These are phyloP conservation scores for Yamadazyma aaseri DNA, from an alignment of 1,139 yeast species.

Conservation along the genomic window DNA sequence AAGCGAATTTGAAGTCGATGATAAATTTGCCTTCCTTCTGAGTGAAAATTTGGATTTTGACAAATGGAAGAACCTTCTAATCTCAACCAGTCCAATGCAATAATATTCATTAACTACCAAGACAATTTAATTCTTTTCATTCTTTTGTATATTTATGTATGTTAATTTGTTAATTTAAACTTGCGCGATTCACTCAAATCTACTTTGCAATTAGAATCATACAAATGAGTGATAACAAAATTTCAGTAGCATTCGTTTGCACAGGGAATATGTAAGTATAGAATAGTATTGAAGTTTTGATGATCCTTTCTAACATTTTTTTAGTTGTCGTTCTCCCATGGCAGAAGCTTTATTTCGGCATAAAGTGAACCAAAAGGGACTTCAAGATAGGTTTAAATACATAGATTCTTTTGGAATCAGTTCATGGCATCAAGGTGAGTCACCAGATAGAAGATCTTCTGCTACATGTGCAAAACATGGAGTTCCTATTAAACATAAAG, in stretches of 20 bases:
- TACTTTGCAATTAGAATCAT: no score
- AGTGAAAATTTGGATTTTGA: constrained; percentile 36
- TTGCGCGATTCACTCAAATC: no score
- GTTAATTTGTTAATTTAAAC: no score
- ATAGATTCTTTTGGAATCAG: constrained; percentile 92
- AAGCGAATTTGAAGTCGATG: constrained; percentile 15
- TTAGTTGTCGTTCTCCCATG: constrained; percentile 93
- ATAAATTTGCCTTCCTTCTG: constrained; percentile 25
- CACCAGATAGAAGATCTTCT: constrained; percentile 74
- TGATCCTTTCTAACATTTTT: constrained; percentile 4
- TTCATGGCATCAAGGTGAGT: constrained; percentile 78
- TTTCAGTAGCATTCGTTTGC: constrained; percentile 85
- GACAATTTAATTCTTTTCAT: not conserved
- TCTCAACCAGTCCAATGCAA: not conserved
- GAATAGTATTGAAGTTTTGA: not conserved
- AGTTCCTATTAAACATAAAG: constrained; percentile 71
- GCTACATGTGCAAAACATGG: constrained; percentile 68
- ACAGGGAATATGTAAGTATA: constrained; percentile 78
- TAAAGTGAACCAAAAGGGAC: constrained; percentile 52
- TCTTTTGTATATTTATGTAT: constrained; percentile 3
- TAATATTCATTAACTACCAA: no score
- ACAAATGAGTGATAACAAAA: constrained; percentile 7
- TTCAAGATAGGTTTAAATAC: constrained; percentile 36
- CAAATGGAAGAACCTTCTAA: constrained; percentile 30
- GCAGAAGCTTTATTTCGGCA: constrained; percentile 90